Conservation (phyloP, 768 basidiomycete genomes). For the Peribolospora baueri region DNA sequence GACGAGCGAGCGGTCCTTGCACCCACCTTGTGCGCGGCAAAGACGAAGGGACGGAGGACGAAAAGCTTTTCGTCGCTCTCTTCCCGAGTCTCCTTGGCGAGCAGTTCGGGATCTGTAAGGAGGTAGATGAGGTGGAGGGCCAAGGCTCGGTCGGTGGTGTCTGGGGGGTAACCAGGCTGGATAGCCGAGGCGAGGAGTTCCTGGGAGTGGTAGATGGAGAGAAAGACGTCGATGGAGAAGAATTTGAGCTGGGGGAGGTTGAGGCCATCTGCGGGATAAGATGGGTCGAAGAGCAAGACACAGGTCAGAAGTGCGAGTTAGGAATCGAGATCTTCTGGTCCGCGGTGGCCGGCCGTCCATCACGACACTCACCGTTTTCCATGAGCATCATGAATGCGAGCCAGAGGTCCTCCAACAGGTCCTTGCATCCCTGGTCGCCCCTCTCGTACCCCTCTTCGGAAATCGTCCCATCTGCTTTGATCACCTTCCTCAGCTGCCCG, state of each 20-base stretch:
- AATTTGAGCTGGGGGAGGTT: conserved; percentile 16
- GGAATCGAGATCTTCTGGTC: background rate
- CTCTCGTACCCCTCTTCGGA: background rate
- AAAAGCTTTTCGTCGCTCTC: conserved; percentile 21
- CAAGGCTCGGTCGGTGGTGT: conserved; percentile 16
- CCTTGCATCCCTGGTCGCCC: no score
- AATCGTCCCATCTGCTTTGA: conserved; percentile 11
- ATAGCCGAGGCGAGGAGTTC: conserved; percentile 17
- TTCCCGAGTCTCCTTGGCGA: conserved; percentile 12
- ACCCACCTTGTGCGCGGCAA: conserved; percentile 22
- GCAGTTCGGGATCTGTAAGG: conserved; percentile 5
- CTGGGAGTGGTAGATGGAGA: conserved; percentile 18
- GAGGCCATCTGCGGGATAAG: conserved; percentile 13
- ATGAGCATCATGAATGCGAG: conserved; percentile 52
- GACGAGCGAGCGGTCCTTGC: background rate
- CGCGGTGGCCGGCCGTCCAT: background rate
- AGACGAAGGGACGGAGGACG: conserved; percentile 23
- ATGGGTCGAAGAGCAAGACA: conserved; percentile 2
- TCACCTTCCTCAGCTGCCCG: background rate
- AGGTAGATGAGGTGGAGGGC: conserved; percentile 19
- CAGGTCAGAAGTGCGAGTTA: conserved; percentile 3
- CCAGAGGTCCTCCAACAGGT: conserved; percentile 28
- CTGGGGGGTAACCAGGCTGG: conserved; percentile 19
- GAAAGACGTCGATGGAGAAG: conserved; percentile 14
- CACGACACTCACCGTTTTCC: conserved; percentile 30